Conservation (phyloP, 2,329 filamentous ascomycete species). For the Cladosporium sp. region DNA sequence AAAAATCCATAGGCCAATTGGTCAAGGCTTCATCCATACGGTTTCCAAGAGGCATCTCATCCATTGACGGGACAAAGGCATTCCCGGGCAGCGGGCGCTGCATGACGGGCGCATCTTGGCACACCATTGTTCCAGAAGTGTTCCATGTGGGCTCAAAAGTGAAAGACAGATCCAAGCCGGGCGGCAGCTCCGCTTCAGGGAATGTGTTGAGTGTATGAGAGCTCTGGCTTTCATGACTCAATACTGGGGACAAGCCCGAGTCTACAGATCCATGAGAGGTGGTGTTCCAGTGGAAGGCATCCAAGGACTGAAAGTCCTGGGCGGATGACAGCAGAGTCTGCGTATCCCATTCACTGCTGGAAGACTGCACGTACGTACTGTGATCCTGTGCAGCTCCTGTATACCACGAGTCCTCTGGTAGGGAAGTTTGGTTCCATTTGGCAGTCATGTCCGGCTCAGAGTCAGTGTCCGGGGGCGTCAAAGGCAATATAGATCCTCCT, state of each 20-base stretch:
- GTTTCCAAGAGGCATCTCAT: constrained; percentile 7
- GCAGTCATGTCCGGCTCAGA: constrained; percentile 28
- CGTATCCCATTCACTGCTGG: constrained; percentile 21
- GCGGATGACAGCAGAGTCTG: constrained; percentile 12
- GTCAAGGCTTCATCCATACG: constrained; percentile 1
- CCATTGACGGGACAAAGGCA: constrained; percentile 11
- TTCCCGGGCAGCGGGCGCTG: constrained; percentile 12
- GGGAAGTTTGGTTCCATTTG: constrained; percentile 24
- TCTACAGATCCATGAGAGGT: constrained; percentile 29
- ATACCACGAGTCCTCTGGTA: constrained; percentile 26
- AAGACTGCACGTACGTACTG: constrained; percentile 21
- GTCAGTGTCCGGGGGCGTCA: constrained; percentile 30
- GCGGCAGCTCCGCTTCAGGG: constrained; percentile 19
- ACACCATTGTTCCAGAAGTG: background rate
- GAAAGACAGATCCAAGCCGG: constrained; percentile 12
- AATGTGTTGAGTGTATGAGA: constrained; percentile 27
- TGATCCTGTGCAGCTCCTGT: constrained; percentile 22
- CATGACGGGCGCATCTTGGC: background rate
- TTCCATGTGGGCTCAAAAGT: constrained; percentile 8
- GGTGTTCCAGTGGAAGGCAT: constrained; percentile 11
- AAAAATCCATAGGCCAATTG: constrained; percentile 8
- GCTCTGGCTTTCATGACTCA: constrained; percentile 34
- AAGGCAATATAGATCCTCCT: constrained; percentile 21
- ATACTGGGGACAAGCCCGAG: constrained; percentile 30
- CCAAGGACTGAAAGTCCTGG: constrained; percentile 10